These are phyloP conservation scores for Euphorbia pulcherrima DNA, from an alignment of 345 rosid species.

Conservation along the genomic window DNA sequence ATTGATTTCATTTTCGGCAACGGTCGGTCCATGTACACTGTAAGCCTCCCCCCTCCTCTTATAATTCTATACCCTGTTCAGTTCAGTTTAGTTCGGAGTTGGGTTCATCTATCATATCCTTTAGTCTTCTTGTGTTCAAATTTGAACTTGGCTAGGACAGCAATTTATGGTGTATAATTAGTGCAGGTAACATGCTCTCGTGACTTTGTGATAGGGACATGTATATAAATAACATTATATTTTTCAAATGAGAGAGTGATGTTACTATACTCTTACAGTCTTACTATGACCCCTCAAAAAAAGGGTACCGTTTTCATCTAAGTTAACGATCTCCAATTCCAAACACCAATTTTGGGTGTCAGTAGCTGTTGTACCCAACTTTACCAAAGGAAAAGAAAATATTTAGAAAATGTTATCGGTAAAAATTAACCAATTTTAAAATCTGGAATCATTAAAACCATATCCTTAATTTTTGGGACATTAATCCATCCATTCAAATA, in stretches of 20 bases:
- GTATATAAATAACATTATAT: too few relatives aligned
- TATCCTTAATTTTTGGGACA: not conserved
- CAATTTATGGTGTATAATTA: not conserved
- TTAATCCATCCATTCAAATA: not conserved
- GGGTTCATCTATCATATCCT: not conserved
- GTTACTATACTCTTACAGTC: too few relatives aligned
- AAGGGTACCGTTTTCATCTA: slow-evolving; percentile 6
- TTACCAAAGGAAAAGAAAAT: slow-evolving; percentile 2
- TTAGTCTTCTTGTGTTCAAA: too few relatives aligned
- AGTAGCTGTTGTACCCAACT: slow-evolving; percentile 21
- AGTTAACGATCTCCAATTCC: not conserved
- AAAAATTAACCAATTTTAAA: too few relatives aligned
- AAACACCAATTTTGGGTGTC: slow-evolving; percentile 18
- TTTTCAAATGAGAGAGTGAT: slow-evolving; percentile 15
- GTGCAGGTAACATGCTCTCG: too few relatives aligned
- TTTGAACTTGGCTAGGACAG: not conserved
- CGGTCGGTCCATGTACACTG: slow-evolving; percentile 90
- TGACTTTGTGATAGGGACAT: slow-evolving; percentile 1
- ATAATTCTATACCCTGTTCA: too few relatives aligned
- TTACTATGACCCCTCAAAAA: slow-evolving; percentile 9
- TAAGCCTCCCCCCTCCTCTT: slow-evolving; percentile 36
- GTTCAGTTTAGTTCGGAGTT: too few relatives aligned
- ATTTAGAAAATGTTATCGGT: not conserved
- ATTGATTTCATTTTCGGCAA: slow-evolving; percentile 95
- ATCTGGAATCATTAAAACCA: not conserved